phyloP scores from a whole-genome alignment of 2,329 filamentous ascomycete species.

The Periglandula ipomoeae region DNA sequence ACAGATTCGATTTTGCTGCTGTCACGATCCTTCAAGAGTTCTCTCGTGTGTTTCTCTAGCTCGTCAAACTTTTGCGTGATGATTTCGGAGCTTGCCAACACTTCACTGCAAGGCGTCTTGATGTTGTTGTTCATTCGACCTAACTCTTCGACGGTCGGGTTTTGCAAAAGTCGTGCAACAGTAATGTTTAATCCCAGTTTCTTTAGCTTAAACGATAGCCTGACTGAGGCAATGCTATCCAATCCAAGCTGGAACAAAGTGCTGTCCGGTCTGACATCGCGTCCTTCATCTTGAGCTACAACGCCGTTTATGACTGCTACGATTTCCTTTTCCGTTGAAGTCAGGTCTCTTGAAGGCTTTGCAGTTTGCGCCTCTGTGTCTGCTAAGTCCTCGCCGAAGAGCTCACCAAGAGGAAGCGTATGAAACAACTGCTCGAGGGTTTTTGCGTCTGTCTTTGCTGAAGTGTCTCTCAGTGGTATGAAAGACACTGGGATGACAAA shows the following conservation, averaged over 20 bases:
- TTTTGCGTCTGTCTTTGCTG: constrained; percentile 6
- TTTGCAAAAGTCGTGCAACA: constrained; percentile 25
- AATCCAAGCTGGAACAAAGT: constrained; percentile 26
- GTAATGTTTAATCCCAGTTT: constrained; percentile 22
- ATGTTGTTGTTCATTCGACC: constrained; percentile 9
- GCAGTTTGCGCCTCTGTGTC: neutral
- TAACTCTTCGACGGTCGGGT: constrained; percentile 24
- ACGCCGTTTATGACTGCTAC: neutral
- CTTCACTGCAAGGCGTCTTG: neutral
- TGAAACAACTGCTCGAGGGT: constrained; percentile 4
- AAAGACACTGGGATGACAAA: constrained; percentile 5
- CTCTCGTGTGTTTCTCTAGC: neutral
- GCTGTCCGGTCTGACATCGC: neutral
- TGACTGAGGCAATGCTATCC: constrained; percentile 28
- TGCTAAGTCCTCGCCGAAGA: neutral
- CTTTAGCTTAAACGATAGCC: constrained; percentile 23
- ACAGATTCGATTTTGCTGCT: constrained; percentile 3
- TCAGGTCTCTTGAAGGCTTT: neutral
- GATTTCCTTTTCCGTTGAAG: neutral
- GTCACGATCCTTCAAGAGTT: neutral
- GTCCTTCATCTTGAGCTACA: neutral
- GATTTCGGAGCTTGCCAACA: neutral
- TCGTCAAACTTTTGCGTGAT: neutral
- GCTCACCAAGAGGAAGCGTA: constrained; percentile 4
- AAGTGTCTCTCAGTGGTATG: constrained; percentile 6